Evolutionary conservation across 805 yeast genomes (phyloP), one percentile per base, ranked within the genome.

Genomic region (Middelhovenomyces tepae): DNA sequence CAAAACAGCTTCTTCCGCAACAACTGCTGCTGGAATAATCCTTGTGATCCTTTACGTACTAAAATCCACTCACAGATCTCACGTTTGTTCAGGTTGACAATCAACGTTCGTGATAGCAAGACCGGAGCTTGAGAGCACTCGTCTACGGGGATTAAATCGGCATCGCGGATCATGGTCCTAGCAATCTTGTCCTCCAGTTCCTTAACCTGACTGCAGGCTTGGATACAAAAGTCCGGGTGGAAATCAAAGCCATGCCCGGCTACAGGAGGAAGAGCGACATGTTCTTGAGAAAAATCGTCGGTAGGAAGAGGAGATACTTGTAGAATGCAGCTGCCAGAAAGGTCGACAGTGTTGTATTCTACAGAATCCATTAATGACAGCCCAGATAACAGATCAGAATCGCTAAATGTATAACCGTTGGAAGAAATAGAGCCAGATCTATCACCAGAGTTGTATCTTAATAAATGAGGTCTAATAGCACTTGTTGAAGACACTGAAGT

Each of bases 181-280:
- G 36, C 35, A 34, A 47, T 40, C 20, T 36, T 43, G 15, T 41
- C 42, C 22, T 46, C 51, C 14, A 47, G 34, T 4, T 41, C 48
- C 7, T 33, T 33, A 14, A 38, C 20, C n/a, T 26, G 34, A 8
- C 47, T 46, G 15, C 40, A 36, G 5, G 46, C 50, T 28, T 47
- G 52, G 7, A 47, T 17, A n/a, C 36, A 11, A 22, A 46, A 47
- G 16, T 46, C 50, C 14, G 52, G 52, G 31, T 47, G 52, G 28
- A 44, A 36, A 11, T 45, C 48, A 1, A 47, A 38, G 7, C 44
- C 25, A 20, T 44, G 43, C 5, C 52, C 52, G 3, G 45, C 52
- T 4, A 46, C 35, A 9, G 46, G 44, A 10, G 47, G 45, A 5
- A 43, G 38, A 17, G 36, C 39, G 10, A 36, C n/a, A n/a, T n/a